These are phyloP conservation scores for Sugiyamaella lignohabitans DNA, from an alignment of 805 yeast species.

Conservation along the genomic window DNA sequence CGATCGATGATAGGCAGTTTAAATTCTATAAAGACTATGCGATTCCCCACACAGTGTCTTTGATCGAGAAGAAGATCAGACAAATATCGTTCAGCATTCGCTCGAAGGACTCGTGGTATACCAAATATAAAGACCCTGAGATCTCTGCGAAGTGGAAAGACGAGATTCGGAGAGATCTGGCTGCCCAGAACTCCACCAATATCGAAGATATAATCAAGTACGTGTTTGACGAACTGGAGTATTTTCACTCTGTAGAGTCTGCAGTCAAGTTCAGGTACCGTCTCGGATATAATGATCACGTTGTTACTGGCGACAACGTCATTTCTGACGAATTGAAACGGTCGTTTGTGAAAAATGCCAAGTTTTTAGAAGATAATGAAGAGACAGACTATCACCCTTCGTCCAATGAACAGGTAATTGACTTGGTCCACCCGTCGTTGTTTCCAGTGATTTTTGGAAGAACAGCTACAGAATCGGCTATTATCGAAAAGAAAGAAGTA, in stretches of 20 bases:
- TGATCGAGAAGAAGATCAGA: not conserved
- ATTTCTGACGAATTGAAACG: not conserved
- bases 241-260: not conserved
- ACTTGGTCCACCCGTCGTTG: constrained; percentile 39
- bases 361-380: not conserved
- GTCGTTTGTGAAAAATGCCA: not conserved
- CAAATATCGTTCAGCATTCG: constrained; percentile 17
- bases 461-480: not conserved
- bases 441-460: constrained; percentile 31
- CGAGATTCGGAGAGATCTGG: constrained; percentile 20
- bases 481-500: too few relatives aligned
- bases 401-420: constrained; percentile 34
- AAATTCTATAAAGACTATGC: not conserved
- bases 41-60: not conserved
- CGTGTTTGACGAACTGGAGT: constrained; percentile 29
- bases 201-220: constrained; percentile 26
- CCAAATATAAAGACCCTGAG: constrained; percentile 23
- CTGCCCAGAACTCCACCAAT: not conserved
- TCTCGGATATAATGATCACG: not conserved
- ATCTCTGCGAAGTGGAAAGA: constrained; percentile 28
- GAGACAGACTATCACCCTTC: constrained; percentile 36
- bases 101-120: constrained; percentile 30
- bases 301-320: not conserved
- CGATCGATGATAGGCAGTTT: not conserved
- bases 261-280: not conserved